These are phyloP conservation scores for Sarocladium strictum DNA, from an alignment of 2,329 filamentous ascomycete genomes.

Conservation along the genomic window DNA sequence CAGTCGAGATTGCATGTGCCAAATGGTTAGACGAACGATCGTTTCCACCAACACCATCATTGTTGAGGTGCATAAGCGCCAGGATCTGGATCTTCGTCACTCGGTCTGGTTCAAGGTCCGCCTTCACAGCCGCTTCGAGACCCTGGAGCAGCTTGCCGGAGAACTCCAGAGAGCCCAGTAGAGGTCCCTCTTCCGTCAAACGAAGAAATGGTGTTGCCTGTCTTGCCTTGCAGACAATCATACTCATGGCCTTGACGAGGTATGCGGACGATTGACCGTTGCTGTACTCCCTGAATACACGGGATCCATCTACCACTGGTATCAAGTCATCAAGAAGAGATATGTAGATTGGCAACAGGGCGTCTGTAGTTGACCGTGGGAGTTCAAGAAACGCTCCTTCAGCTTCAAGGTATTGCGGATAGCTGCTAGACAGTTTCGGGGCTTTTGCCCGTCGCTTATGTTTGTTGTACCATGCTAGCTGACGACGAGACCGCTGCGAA, in stretches of 20 bases:
- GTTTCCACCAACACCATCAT: conserved; percentile 17
- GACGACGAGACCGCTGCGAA: neutral
- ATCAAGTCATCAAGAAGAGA: conserved; percentile 15
- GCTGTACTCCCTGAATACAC: conserved; percentile 14
- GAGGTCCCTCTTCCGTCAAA: conserved; percentile 11
- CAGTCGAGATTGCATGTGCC: conserved; percentile 19
- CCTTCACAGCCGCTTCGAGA: conserved; percentile 19
- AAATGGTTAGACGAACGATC: conserved; percentile 18
- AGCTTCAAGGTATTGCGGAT: conserved; percentile 14
- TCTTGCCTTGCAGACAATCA: conserved; percentile 18
- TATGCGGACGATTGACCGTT: conserved; percentile 16
- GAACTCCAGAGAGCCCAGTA: conserved; percentile 15
- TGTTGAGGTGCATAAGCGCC: conserved; percentile 20
- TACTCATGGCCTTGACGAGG: conserved; percentile 18
- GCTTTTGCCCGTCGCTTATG: conserved; percentile 9
- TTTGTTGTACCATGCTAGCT: conserved; percentile 14
- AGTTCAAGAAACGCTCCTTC: conserved; percentile 13
- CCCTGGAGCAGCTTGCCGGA: conserved; percentile 14
- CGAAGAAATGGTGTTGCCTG: conserved; percentile 19
- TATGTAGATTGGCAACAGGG: conserved; percentile 14
- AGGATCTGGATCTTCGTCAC: conserved; percentile 19
- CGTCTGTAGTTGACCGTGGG: conserved; percentile 14
- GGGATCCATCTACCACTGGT: conserved; percentile 13
- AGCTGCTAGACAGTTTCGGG: conserved; percentile 8
- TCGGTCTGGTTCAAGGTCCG: conserved; percentile 18